Evolutionary conservation across 179 eudicot genomes (phyloP).

Genomic region (Camellia oleifera): DNA sequence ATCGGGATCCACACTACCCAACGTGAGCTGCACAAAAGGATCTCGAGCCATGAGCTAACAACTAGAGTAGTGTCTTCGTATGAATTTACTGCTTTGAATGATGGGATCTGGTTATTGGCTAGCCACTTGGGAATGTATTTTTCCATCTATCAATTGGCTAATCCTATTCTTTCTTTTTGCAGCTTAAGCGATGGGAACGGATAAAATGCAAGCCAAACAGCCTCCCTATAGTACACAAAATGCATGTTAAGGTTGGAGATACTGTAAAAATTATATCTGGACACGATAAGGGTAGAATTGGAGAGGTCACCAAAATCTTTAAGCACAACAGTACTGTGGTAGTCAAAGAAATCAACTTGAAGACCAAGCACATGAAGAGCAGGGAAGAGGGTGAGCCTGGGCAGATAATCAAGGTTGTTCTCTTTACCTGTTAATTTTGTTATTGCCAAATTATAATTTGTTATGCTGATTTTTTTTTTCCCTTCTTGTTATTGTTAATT

Average conservation of each 20-base stretch:
- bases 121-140: background rate
- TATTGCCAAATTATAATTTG: background rate
- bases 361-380: slow-evolving; percentile 88
- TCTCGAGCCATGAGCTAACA: background rate
- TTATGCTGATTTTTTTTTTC: background rate
- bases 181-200: slow-evolving; percentile 93
- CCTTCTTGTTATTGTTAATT: background rate
- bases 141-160: background rate
- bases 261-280: slow-evolving; percentile 95
- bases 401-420: slow-evolving; percentile 75
- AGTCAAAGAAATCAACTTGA: slow-evolving; percentile 76
- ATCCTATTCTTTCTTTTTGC: slow-evolving; percentile 11
- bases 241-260: slow-evolving; percentile 94
- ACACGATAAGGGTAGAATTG: slow-evolving; percentile 81
- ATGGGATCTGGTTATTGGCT: background rate
- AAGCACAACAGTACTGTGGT: slow-evolving; percentile 82
- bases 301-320: slow-evolving; percentile 63
- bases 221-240: slow-evolving; percentile 77
- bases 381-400: slow-evolving; percentile 78
- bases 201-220: slow-evolving; percentile 95
- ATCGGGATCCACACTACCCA: too few relatives aligned
- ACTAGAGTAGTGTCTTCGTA: background rate
- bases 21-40: background rate
- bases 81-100: background rate
- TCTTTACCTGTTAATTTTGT: background rate